Conservation (phyloP, 495 filamentous ascomycete genomes). For the Trichodelitschia bisporula region DNA sequence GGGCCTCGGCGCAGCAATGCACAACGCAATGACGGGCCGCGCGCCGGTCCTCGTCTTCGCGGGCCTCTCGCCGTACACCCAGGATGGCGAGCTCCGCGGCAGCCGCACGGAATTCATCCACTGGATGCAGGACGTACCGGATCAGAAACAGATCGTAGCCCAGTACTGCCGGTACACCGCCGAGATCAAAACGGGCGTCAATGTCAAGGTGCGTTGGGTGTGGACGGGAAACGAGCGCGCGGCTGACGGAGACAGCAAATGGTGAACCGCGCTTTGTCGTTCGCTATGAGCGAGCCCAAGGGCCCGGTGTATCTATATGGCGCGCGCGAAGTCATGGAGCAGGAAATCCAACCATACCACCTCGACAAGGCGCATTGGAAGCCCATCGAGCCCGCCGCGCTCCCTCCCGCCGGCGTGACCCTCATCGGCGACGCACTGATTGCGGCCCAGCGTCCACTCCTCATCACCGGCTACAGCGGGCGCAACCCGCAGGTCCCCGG, state of each 20-base stretch:
- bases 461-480: constrained; percentile 68
- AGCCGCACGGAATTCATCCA: constrained; percentile 88
- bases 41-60: constrained; percentile 81
- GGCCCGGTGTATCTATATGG: constrained; percentile 74
- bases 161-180: constrained; percentile 89
- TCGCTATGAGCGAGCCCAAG: constrained; percentile 55
- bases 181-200: constrained; percentile 77
- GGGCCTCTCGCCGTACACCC: constrained; percentile 68
- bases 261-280: constrained; percentile 74
- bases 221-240: background rate
- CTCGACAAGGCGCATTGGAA: constrained; percentile 54
- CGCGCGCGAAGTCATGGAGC: constrained; percentile 76
- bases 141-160: constrained; percentile 73
- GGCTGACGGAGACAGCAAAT: constrained; percentile 31
- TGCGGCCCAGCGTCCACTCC: constrained; percentile 45
- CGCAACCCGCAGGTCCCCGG: constrained; percentile 42
- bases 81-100: constrained; percentile 75
- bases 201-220: constrained; percentile 35
- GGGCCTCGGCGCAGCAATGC: constrained; percentile 70
- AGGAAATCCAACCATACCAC: constrained; percentile 63
- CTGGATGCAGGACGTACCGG: constrained; percentile 92
- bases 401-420: constrained; percentile 39
- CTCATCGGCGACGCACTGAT: constrained; percentile 46
- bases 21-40: constrained; percentile 71
- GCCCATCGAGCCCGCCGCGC: constrained; percentile 46